Base-by-base conservation (phyloP, 2,329 filamentous ascomycete species). In the Phoma sp. region DNA sequence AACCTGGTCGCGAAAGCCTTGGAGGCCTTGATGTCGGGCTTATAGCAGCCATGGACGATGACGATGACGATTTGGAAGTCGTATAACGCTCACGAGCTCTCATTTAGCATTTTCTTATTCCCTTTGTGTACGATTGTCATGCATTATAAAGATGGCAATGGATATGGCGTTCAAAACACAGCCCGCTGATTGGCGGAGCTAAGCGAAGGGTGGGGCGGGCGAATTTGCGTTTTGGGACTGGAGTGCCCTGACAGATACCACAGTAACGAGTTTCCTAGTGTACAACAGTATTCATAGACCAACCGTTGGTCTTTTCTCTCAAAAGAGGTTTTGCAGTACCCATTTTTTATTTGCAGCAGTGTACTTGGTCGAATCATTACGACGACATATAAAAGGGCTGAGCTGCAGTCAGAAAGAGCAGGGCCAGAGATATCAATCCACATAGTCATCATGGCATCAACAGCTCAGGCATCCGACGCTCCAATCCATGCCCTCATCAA, bases 401-500 rank as follows among this genome's bases (percentile, higher is more conserved):
- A 11, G 27, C 29, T 22, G 22, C n/a, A 4, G 27, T 29, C 13
- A 33, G 32, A 41, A 52, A 38, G 30, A 50, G 37, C 40, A 47
- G 38, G 36, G 37, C 18, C 32, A 38, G 18, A 10, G 18, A 18
- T 18, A 18, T 18, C 18, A 18, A 18, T 18, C 18, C 18, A 18
- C 2, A 18, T 18, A 18, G 18, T 18, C 29, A 51, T 18, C 36
- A 65, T 67, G 64, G 58, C 57, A 7, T 39, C 43, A 5, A 14
- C 46, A 33, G 23, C 47, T 11, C 10, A 55, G 10, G 13, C 37
- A 24, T 30, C 33, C 18, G 52, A 61, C n/a, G n/a, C 50, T 7
- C 69, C 60, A 11, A 59, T 91, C 60, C 87, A 90, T 75, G 90
- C 90, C 45, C 74, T 93, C 45, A 80, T 97, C 66, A 83, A 91